Conservation (phyloP, 768 basidiomycete species). For the Lentinula sp. region DNA sequence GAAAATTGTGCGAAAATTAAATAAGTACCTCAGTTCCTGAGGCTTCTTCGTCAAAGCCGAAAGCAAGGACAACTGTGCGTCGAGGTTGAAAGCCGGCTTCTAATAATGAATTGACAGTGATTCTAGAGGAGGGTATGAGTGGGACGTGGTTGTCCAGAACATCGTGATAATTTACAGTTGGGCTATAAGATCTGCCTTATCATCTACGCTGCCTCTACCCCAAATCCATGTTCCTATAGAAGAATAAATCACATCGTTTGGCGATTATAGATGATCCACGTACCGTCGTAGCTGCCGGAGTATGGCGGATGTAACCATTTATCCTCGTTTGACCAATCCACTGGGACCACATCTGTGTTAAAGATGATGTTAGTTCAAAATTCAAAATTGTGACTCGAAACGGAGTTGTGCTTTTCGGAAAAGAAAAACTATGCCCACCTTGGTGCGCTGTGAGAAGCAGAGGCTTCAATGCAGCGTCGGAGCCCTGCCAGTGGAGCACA, state of each 20-base stretch:
- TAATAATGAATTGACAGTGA: constrained; percentile 9
- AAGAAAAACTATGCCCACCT: background rate
- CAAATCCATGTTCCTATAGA: constrained; percentile 33
- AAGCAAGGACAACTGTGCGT: constrained; percentile 14
- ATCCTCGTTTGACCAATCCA: constrained; percentile 35
- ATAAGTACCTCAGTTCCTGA: constrained; percentile 17
- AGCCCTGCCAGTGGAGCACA: constrained; percentile 66
- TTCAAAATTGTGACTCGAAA: too few relatives aligned
- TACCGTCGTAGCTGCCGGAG: constrained; percentile 41
- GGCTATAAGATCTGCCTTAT: constrained; percentile 44
- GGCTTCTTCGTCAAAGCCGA: constrained; percentile 53
- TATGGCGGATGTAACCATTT: constrained; percentile 45
- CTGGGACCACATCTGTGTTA: constrained; percentile 49
- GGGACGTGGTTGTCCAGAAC: background rate
- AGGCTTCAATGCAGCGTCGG: constrained; percentile 57
- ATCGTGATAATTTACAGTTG: constrained; percentile 15
- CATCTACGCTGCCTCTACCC: constrained; percentile 49
- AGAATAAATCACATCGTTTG: background rate
- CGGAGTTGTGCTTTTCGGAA: background rate
- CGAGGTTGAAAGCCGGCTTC: constrained; percentile 13
- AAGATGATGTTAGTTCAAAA: background rate
- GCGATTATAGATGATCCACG: background rate
- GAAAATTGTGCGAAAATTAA: constrained; percentile 10
- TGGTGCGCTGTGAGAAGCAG: constrained; percentile 54
- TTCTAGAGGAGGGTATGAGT: background rate